Percentiles rank a stretch among this genome's conserved stretches.
These are phyloP conservation scores for Pestalotiopsis sp. DNA, from an alignment of 2,329 filamentous ascomycete species.

Conservation along the genomic window DNA sequence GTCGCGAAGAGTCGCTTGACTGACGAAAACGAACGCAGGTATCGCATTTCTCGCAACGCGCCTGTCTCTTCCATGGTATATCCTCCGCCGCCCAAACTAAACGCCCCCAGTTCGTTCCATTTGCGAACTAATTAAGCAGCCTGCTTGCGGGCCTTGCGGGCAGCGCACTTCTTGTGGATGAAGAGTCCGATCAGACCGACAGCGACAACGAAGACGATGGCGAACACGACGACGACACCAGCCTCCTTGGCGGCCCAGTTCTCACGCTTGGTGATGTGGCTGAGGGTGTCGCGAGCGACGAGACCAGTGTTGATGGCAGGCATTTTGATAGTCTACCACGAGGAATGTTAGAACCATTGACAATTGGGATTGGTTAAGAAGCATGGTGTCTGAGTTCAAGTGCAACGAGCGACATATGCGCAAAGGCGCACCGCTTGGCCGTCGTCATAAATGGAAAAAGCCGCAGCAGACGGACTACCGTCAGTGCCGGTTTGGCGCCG, in stretches of 20 bases:
- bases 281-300: constrained; percentile 35
- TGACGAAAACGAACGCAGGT: constrained; percentile 24
- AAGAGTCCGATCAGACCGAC: constrained; percentile 31
- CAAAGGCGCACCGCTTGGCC: not conserved
- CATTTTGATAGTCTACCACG: constrained; percentile 28
- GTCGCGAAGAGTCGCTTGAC: constrained; percentile 19
- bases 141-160: constrained; percentile 27
- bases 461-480: constrained; percentile 19
- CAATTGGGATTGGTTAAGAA: not conserved
- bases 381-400: constrained; percentile 5
- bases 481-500: constrained; percentile 16
- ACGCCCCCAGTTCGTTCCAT: constrained; percentile 17
- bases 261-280: constrained; percentile 31
- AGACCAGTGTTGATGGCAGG: constrained; percentile 36
- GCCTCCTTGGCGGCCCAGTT: constrained; percentile 36
- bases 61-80: constrained; percentile 22
- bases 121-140: too few relatives aligned
- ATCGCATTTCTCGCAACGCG: constrained; percentile 21
- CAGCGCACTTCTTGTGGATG: constrained; percentile 31
- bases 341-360: constrained; percentile 16
- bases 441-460: constrained; percentile 17
- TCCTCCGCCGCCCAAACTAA: constrained; percentile 11
- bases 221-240: constrained; percentile 37
- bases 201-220: constrained; percentile 37
- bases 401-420: constrained; percentile 15